phyloP scores from a whole-genome alignment of 345 rosid genomes.

The Eucalyptus guilfoylei region DNA sequence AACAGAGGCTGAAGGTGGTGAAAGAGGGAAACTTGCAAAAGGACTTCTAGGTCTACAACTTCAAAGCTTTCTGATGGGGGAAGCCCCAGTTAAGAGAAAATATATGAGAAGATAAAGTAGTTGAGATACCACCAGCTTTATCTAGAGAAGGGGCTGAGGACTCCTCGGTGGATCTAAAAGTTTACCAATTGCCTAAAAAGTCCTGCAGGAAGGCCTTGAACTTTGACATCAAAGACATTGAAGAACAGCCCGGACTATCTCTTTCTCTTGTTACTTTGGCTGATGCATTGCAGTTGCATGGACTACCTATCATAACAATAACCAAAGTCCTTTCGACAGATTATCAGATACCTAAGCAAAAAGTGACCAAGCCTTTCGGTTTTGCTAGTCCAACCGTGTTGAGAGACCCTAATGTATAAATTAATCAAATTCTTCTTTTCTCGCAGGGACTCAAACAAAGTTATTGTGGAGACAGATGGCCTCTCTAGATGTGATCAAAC shows the following conservation, averaged over 20 bases:
- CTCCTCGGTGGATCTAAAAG: constrained; percentile 5
- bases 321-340: constrained; percentile 1
- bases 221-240: constrained; percentile 7
- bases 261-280: constrained; percentile 1
- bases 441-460: constrained; percentile 25
- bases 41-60: constrained; percentile 15
- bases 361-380: not conserved
- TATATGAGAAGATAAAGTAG: constrained; percentile 17
- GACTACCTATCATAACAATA: constrained; percentile 7
- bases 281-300: constrained; percentile 10
- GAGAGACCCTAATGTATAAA: not conserved
- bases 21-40: constrained; percentile 40
- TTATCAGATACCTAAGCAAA: not conserved
- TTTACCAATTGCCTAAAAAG: constrained; percentile 7
- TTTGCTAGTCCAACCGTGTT: not conserved
- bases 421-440: not conserved
- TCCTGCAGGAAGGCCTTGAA: constrained; percentile 40
- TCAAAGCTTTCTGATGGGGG: constrained; percentile 13
- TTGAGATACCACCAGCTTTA: not conserved
- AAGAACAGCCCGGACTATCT: not conserved
- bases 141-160: constrained; percentile 13
- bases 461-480: constrained; percentile 9
- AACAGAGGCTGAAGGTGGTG: constrained; percentile 67
- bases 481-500: constrained; percentile 28
- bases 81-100: constrained; percentile 40